Evolutionary conservation across 225 moss, liverwort and hornwort species (phyloP), one percentile per base, ranked within the genome.

Genomic region (Sphagnum tenellum): DNA sequence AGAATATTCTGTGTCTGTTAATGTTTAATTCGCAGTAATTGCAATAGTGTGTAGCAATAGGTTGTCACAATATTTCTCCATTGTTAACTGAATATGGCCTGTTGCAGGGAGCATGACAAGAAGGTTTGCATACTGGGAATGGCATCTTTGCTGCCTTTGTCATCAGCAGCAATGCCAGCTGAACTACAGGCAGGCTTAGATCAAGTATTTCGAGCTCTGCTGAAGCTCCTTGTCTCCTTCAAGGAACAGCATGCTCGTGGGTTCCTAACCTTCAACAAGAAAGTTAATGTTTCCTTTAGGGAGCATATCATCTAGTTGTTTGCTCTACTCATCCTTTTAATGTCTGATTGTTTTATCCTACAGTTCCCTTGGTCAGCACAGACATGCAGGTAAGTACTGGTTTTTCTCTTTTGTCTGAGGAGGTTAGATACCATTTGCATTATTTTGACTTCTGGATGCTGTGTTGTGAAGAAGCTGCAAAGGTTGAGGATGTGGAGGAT

Each of bases 51-150:
- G 7, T 52, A 9, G 52, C 52, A 52, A 6, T 9, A 5, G 52
- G 6, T 52, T 5, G 0, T 9, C 9, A 52, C 9, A 9, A 52
- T 52, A 0, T 9, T 9, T 52, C 0, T 9, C 9, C 7, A 52
- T 52, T 52, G 9, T 2, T 52, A 6, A 52, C 9, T 52, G 52
- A 0, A 9, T 5, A 52, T 52, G 52, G 52, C 9, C 7, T 52
- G 56, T 67, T 63, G 60, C 83, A 98, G 98, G 79, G 93, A 98
- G 77, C 98, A 93, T 68, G 93, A 98, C 73, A 93, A 98, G 82
- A 98, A 98, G 78, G 98, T 98, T 6, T 98, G 93, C 72, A 77
- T 89, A 49, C 71, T 98, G 55, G 93, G 93, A 53, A 74, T 98
- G 79, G 86, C 87, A 54, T 93, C 88, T 48, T 77, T 98, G 68